Evolutionary conservation across 1,284 basidiomycete genomes (phyloP).

Genomic region (Ganoderma lucidum): DNA sequence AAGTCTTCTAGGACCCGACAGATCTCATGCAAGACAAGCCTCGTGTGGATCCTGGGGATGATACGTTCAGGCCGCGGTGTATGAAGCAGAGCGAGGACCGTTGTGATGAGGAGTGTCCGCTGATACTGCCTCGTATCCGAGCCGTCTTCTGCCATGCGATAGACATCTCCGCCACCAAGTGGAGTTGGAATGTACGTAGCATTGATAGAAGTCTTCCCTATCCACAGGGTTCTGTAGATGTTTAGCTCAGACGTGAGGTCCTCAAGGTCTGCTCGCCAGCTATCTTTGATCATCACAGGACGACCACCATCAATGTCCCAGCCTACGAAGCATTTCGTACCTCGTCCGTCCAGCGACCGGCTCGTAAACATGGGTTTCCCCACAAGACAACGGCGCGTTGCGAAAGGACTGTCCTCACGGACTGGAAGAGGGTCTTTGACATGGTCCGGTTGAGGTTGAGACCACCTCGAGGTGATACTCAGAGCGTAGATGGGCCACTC

Average conservation of each 20-base stretch:
- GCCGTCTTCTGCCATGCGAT: neutral
- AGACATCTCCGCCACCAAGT: neutral
- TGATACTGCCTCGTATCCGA: neutral
- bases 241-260: neutral
- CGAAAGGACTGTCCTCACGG: neutral
- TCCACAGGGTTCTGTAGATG: neutral
- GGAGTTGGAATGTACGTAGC: neutral
- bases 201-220: neutral
- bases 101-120: neutral
- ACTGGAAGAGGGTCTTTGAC: neutral
- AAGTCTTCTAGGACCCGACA: neutral
- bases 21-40: slow-evolving; percentile 1
- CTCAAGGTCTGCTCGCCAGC: neutral
- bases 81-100: neutral
- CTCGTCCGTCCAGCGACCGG: neutral
- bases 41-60: neutral
- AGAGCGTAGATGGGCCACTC: neutral
- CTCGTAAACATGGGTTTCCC: neutral
- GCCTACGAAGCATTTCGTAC: neutral
- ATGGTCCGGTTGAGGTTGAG: neutral
- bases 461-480: neutral
- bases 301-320: neutral
- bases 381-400: neutral
- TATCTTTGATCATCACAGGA: neutral
- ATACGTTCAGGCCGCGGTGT: neutral